Base-by-base conservation (phyloP, 2,329 filamentous ascomycete genomes). In the Orbilia ellipsospora region DNA sequence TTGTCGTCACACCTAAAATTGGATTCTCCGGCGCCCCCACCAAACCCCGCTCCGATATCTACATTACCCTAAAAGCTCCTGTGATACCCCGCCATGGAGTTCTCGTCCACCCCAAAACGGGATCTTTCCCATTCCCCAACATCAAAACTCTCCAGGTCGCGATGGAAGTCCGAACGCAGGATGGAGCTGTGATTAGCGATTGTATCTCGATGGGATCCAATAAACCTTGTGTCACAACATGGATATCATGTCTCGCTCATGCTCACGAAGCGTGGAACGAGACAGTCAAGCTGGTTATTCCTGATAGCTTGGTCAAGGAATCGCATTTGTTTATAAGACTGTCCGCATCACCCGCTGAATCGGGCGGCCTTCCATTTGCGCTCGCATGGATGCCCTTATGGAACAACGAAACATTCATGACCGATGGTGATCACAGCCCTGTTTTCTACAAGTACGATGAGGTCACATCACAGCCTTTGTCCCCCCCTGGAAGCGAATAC, bases 21-120 rank as follows among this genome's bases (percentile, higher is more conserved):
- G 95, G 94, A 1, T 98, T 99, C 81, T 92, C 94, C 2, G 94
- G 94, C 12, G 94, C 94, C 1, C 94, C 95, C 0, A 93, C 91
- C 0, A 94, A 93, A 81, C 87, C 91, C 15, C 87, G 96, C 79
- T 97, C 93, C 10, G 96, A 99, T 81, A 98, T 99, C 60, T 99
- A 99, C 81, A 83, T 99, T 52, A 97, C 93, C 0, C 83, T 99
- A 56, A 89, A 89, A 70, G 90, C 93, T 77, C 92, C 93, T 0
- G 86, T 90, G n/a, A 85, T 99, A 23, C 90, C 90, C 16, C 89
- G 89, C 69, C 87, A 88, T 77, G 87, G 87, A 10, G 84, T 87
- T 48, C 82, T 90, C 20, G 87, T 88, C 7, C 89, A 91, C 80
- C 88, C 89, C 0, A 92, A 96, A 79, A 90, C 91, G 40, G 93